Conservation (phyloP, 148 eudicot genomes). For the Vaccinium myrtillus region DNA sequence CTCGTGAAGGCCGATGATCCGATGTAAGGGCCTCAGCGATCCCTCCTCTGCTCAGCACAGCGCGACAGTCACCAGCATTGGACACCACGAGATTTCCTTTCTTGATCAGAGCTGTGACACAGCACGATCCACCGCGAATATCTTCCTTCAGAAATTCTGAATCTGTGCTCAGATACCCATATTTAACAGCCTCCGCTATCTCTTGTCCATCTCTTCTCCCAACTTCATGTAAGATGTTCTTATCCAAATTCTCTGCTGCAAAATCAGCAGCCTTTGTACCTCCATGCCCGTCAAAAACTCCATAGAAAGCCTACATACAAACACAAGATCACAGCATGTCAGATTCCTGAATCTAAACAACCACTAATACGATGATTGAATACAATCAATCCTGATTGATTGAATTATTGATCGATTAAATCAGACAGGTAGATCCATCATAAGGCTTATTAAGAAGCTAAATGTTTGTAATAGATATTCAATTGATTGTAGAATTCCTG, state of each 20-base stretch:
- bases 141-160: constrained; percentile 42
- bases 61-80: constrained; percentile 72
- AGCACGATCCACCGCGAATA: constrained; percentile 52
- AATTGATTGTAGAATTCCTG: neutral
- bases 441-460: no score
- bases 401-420: no score
- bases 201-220: constrained; percentile 18
- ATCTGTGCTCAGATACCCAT: constrained; percentile 49
- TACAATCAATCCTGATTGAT: neutral
- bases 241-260: constrained; percentile 43
- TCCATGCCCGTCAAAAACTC: constrained; percentile 77
- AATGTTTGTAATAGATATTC: no score
- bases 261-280: constrained; percentile 69
- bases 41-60: constrained; percentile 57
- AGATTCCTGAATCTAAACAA: neutral
- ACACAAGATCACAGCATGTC: neutral
- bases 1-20: constrained; percentile 57
- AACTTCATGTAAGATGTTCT: constrained; percentile 45
- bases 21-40: constrained; percentile 54
- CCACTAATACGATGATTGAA: neutral
- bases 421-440: no score
- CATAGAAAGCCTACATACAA: constrained; percentile 53
- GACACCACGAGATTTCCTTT: constrained; percentile 49
- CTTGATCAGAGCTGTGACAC: constrained; percentile 49
- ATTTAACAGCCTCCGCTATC: constrained; percentile 37